Evolutionary conservation across 768 basidiomycete species (phyloP), one percentile per base, ranked within the genome.

Genomic region (Daedaleopsis sinensis): DNA sequence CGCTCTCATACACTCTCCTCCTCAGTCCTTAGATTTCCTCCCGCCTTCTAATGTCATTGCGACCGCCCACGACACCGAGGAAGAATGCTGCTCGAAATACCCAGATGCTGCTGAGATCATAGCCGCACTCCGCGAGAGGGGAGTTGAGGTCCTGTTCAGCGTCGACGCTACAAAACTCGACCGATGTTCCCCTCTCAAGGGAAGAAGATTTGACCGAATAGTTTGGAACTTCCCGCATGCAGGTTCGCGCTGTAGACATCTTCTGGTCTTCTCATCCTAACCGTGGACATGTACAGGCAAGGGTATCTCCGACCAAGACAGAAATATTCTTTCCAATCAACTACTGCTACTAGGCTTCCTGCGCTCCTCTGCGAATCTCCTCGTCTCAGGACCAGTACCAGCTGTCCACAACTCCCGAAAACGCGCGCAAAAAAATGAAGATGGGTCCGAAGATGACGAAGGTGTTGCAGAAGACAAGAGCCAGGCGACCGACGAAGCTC

Each of bases 141-240:
- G 94, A 0, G 89, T 83, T 2, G 76, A 83, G 50, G 85, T 97
- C 10, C 70, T 92, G 13, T 98, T 97, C 71, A 82, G 80, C 8
- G 82, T 97, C 19, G 96, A 98, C 71, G 96, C 89, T n/a, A 90
- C 88, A 8, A 82, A 78, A 58, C 74, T 98, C 37, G 88, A 88
- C 56, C 89, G 81, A 62, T 73, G 78, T 42, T 59, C 81, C 7
- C 70, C 73, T 7, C 73, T 96, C 49, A 90, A 86, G 63, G 84
- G 83, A 43, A 76, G 78, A 63, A 82, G 76, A 57, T 91, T 90
- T 84, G 89, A 94, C 74, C 84, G 83, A 62, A 83, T 98, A 58
- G 85, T 93, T 8, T 98, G 94, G 89, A 97, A 98, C 72, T 98
- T 98, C 71, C 96, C 96, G 60, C 96, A 98, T 77, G 90, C 91